A percentile compares a stretch with the other conserved stretches of the same genome.
These are phyloP conservation scores for Hamigera avellanea DNA, from an alignment of 495 filamentous ascomycete species.

Conservation along the genomic window DNA sequence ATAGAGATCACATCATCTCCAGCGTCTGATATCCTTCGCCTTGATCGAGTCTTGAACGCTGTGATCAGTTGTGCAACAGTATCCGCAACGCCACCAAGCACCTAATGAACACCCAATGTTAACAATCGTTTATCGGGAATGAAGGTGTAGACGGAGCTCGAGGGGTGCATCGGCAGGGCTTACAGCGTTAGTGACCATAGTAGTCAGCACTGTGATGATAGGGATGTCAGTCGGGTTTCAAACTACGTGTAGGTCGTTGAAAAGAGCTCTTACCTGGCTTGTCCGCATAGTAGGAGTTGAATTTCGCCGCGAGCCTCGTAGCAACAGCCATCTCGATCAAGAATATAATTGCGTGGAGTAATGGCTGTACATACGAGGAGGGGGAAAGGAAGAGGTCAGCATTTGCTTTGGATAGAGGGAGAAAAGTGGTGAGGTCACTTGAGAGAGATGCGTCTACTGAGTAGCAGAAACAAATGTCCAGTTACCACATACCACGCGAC, in stretches of 20 bases:
- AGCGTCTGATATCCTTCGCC: constrained; percentile 43
- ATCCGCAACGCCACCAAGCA: constrained; percentile 85
- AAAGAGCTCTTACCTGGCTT: constrained; percentile 52
- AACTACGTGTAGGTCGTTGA: constrained; percentile 1
- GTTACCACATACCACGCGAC: constrained; percentile 57
- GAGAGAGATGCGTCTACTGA: too few species aligned
- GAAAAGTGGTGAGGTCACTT: not conserved
- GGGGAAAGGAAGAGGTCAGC: not conserved
- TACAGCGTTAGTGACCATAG: constrained; percentile 97
- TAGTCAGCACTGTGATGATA: constrained; percentile 66
- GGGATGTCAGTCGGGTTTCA: constrained; percentile 11
- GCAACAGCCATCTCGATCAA: constrained; percentile 80
- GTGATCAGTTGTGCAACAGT: constrained; percentile 93
- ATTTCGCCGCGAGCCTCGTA: constrained; percentile 69
- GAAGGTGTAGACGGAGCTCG: too few species aligned
- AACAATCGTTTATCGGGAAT: constrained; percentile 1
- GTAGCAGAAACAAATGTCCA: not conserved
- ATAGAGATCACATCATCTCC: constrained; percentile 69
- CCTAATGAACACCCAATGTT: constrained; percentile 26
- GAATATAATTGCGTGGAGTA: constrained; percentile 77
- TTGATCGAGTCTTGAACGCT: constrained; percentile 55
- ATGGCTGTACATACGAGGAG: constrained; percentile 46
- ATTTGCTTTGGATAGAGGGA: not conserved
- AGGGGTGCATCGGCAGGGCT: constrained; percentile 12
- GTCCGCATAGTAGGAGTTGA: constrained; percentile 83